A percentile compares a stretch with the other conserved stretches of the same genome.
phyloP scores from a whole-genome alignment of 2,329 filamentous ascomycete species.

The Neonectria sp. region DNA sequence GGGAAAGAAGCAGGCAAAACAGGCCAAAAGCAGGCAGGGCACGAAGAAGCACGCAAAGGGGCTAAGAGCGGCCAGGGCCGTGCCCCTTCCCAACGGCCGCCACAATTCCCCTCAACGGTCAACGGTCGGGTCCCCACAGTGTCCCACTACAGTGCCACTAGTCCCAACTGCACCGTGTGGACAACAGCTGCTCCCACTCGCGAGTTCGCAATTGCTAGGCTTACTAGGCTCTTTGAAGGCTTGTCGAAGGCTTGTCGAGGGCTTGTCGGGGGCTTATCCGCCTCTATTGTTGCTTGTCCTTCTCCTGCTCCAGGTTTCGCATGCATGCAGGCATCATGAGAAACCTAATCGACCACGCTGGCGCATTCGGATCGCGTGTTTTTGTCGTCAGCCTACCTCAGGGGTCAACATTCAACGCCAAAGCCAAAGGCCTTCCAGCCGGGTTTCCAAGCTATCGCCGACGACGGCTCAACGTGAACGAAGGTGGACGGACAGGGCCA shows the following conservation, averaged over 20 bases:
- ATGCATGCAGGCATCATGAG: constrained; percentile 44
- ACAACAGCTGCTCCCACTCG: constrained; percentile 35
- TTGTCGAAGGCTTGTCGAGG: background rate
- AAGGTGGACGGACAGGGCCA: background rate
- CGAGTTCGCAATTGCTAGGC: constrained; percentile 4
- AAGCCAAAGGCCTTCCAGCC: constrained; percentile 29
- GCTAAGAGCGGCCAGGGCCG: constrained; percentile 46
- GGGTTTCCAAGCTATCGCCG: constrained; percentile 29
- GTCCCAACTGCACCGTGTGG: constrained; percentile 29
- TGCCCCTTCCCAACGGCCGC: constrained; percentile 49
- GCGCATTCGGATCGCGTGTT: constrained; percentile 48
- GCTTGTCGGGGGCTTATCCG: background rate
- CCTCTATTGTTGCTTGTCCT: constrained; percentile 31
- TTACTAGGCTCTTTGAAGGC: background rate
- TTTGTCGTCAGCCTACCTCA: constrained; percentile 44
- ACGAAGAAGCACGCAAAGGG: constrained; percentile 16
- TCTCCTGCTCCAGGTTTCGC: constrained; percentile 46
- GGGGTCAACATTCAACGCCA: constrained; percentile 29
- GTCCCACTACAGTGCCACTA: constrained; percentile 28
- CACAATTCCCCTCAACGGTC: constrained; percentile 44
- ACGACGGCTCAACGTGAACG: constrained; percentile 15
- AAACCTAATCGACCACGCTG: constrained; percentile 47
- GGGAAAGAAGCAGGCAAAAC: constrained; percentile 20
- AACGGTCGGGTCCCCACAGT: constrained; percentile 41
- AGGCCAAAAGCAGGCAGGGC: constrained; percentile 15